Conservation (phyloP, 2,329 filamentous ascomycete species). For the Chrysoporthe austroafricana region DNA sequence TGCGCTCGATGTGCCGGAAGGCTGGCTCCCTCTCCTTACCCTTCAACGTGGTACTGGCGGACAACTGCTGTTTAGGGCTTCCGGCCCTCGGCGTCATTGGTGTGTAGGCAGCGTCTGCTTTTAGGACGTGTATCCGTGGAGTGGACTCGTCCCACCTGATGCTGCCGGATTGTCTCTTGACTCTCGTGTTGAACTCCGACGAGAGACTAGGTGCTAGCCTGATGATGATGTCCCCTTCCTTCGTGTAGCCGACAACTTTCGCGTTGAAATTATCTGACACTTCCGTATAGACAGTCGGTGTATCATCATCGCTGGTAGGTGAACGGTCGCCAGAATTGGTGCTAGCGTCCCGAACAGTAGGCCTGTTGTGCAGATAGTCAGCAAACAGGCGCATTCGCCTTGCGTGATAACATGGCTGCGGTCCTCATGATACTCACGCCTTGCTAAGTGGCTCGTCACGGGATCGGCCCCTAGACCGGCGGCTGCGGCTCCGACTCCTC, state of each 20-base stretch:
- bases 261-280: conserved; percentile 24
- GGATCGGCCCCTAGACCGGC: conserved; percentile 17
- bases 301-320: conserved; percentile 11
- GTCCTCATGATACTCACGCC: conserved; percentile 15
- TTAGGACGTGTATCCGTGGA: neutral
- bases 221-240: conserved; percentile 28
- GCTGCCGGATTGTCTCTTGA: conserved; percentile 3
- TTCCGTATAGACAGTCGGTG: neutral
- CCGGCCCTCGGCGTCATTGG: neutral
- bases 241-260: conserved; percentile 27
- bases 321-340: conserved; percentile 13
- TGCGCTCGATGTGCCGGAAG: neutral
- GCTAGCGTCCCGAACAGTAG: conserved; percentile 23
- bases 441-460: conserved; percentile 23
- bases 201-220: conserved; percentile 19
- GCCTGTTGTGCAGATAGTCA: conserved; percentile 2
- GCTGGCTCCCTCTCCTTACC: conserved; percentile 32
- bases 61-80: conserved; percentile 8
- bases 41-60: conserved; percentile 18
- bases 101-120: neutral
- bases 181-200: conserved; percentile 12
- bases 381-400: neutral
- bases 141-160: conserved; percentile 25
- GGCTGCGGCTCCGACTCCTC: conserved; percentile 33
- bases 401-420: neutral